These are phyloP conservation scores for Alternaria incomplexa DNA, from an alignment of 2,329 filamentous ascomycete genomes.

Conservation along the genomic window DNA sequence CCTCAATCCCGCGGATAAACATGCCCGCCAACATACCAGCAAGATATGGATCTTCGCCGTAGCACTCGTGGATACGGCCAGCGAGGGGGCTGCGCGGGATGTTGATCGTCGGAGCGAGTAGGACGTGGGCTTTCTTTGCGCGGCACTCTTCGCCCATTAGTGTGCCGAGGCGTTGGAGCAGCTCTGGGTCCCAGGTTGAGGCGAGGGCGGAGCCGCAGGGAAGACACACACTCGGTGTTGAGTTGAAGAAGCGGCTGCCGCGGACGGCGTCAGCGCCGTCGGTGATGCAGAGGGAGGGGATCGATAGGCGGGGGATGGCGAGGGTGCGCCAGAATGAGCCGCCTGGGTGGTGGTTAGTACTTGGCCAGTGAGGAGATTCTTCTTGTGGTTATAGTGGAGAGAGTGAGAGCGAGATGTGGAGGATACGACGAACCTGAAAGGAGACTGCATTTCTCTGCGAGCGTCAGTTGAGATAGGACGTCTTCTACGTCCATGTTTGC, in stretches of 20 bases:
- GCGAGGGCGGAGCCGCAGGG: background rate
- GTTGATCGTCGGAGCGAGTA: conserved; percentile 38
- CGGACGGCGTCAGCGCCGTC: conserved; percentile 72
- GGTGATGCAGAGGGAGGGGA: conserved; percentile 36
- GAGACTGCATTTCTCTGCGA: no score
- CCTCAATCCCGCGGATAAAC: conserved; percentile 54
- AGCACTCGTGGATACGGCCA: conserved; percentile 20
- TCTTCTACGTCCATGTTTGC: no score
- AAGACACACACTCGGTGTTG: background rate
- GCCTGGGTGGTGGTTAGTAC: no score
- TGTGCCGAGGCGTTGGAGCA: background rate
- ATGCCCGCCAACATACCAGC: conserved; percentile 5
- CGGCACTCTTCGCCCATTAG: conserved; percentile 32
- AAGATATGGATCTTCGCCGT: conserved; percentile 16
- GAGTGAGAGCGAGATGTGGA: no score
- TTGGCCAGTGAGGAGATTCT: no score
- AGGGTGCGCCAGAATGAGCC: conserved; percentile 66
- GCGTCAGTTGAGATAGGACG: no score
- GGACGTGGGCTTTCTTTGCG: conserved; percentile 13
- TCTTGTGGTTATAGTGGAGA: no score
- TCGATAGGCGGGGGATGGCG: conserved; percentile 58
- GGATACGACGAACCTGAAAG: no score
- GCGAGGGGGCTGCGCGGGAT: conserved; percentile 14
- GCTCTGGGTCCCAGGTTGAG: background rate
- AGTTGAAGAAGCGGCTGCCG: conserved; percentile 59